Percentiles rank a stretch among this genome's conserved stretches.
Evolutionary conservation across 768 basidiomycete genomes (phyloP).

Genomic region (Pleurotus giganteus): DNA sequence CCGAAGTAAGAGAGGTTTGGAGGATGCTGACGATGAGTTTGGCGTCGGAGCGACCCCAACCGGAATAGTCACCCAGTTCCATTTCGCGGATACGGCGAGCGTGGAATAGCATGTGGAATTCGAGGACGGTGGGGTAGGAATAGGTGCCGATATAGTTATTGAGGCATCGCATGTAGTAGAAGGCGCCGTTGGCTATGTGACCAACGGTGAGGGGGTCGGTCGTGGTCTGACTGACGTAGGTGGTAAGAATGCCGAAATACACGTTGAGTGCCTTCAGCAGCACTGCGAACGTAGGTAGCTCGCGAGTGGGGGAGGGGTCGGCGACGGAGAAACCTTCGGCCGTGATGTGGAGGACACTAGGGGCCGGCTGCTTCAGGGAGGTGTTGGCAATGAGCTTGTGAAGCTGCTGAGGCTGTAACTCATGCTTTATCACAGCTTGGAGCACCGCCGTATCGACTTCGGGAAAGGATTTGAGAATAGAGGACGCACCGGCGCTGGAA

Average conservation of each 20-base stretch:
- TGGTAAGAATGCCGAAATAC: neutral
- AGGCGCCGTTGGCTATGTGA: neutral
- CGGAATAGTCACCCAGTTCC: neutral
- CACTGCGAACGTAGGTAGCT: neutral
- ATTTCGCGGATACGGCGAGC: neutral
- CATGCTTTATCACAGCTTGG: neutral
- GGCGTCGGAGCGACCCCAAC: neutral
- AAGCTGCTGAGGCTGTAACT: neutral
- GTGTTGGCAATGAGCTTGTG: neutral
- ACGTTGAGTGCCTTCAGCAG: neutral
- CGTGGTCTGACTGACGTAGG: neutral
- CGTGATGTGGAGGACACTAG: neutral
- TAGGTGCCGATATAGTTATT: neutral
- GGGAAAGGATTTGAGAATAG: neutral
- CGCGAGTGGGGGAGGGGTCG: neutral
- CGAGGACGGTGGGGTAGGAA: neutral
- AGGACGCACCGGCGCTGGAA: neutral
- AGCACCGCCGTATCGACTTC: neutral
- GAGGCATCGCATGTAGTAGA: neutral
- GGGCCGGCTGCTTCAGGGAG: neutral
- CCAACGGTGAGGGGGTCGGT: neutral
- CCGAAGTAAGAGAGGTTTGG: neutral
- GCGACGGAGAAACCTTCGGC: neutral
- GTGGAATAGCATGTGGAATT: slow-evolving; percentile 1
- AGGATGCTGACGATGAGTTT: neutral